Evolutionary conservation across 148 eudicot species (phyloP), one percentile per base, ranked within the genome.

Genomic region (Linanthus parryae): DNA sequence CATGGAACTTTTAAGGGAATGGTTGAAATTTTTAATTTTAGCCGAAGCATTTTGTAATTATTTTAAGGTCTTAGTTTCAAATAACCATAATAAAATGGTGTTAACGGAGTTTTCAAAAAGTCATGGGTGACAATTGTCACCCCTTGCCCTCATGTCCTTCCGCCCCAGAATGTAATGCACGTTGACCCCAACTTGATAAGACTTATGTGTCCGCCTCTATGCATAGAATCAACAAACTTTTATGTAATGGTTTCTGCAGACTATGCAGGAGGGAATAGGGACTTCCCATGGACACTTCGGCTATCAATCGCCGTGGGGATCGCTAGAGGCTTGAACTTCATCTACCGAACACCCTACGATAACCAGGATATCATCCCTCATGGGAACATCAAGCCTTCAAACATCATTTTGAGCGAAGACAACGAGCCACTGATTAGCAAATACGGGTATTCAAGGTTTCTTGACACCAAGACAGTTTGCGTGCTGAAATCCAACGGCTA

Each of bases 361-460:
- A 53, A 43, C 12, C 19, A 16, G 20, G 66, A 65, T 21, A 52
- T 57, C 44, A 66, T 72, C 25, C 68, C 76, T 12, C 76, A 72
- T 47, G 76, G 76, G 11, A 66, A 56, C 34, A 66, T 72, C 37
- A 72, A 72, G 60, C 76, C 48, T 42, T 72, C 76, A 14, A 72
- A 72, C 27, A 57, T 72, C 41, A 26, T 72, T 26, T 21, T 72
- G 15, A 28, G 27, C 11, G 71, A 66, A 39, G 35, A 66, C 11
- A 56, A 46, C 3, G 66, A 52, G 24, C 68, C 76, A 26, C 59
- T 66, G 10, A 52, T 72, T 37, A 72, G 76, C 38, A 72, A 72
- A 62, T 72, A 72, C 15, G 72, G 76, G 7, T 64, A 26, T 39
- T 28, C 69, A 29, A 58, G 44, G 40, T 65, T 70, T 17, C 7